Base-by-base conservation (phyloP, 805 yeast genomes). In the Saccharomyces cerevisiae region DNA sequence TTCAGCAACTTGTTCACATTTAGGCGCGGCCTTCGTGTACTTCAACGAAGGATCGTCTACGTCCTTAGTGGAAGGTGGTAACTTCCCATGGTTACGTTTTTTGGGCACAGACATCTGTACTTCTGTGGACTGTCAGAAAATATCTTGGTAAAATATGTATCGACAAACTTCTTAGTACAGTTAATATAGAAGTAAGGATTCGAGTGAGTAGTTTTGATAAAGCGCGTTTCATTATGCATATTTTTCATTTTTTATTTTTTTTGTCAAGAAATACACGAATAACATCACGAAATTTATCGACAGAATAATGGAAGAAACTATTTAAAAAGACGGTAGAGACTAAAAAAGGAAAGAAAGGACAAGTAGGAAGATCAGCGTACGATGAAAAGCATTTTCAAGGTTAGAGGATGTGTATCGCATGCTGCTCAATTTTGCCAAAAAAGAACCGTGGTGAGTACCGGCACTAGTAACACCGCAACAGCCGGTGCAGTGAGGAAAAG, bases 21-120 rank as follows among this genome's bases (percentile, higher is more conserved):
- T 53, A 41, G 55, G 27, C 27, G 49, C 32, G 14, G 57, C 59
- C 51, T 63, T 67, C 2, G 63, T 55, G 47, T 69, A 70, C 46
- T 63, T 67, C 24, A 64, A 59, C 13, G 60, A 59, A 1, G 60
- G 51, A 26, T 64, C 67, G 48, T 64, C 68, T 2, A 61, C 64
- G 50, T 63, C 66, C 22, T 51, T 26, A 4, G 56, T 31, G 22
- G 46, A 4, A 10, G 41, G 43, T 21, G 43, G 9, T 9, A 21
- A 36, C 43, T 36, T 36, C 9, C 28, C 47, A 46, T 53, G 47
- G 26, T 8, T 32, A 46, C 32, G 56, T 28, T 52, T 54, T 46
- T 54, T 56, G 10, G 53, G 11, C 41, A 32, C 21, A 47, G 58
- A 53, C 58, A 55, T 53, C 21, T 24, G 29, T 28, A 46, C 30